Base-by-base conservation (phyloP, 768 basidiomycete genomes). In the Lentinula detonsa region DNA sequence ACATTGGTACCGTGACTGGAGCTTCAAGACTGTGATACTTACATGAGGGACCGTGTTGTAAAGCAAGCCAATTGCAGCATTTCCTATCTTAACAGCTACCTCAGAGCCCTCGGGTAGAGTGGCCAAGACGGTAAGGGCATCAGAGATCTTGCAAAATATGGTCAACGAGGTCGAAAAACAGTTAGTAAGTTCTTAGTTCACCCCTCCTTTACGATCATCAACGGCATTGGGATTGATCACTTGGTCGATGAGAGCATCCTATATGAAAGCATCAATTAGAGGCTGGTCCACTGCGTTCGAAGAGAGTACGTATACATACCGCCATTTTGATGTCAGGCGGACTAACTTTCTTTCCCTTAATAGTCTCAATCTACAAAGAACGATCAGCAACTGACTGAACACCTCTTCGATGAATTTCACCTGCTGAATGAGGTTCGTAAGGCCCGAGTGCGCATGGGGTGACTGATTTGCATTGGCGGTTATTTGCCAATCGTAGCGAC, bases 401-500 rank as follows among this genome's bases (percentile, higher is more conserved):
- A 1, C 10, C 28, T 50, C 16, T n/a, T 31, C n/a, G 56, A 18
- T n/a, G n/a, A 9, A 56, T 33, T 65, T 50, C 43, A 72, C 72
- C 40, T 64, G 54, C 42, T 69, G 63, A 43, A 73, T 57, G 55
- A 74, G 64, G 53, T 75, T 75, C 50, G 70, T 73, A 16, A 79
- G 63, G 7, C 64, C 65, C 9, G 76, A 74, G 54, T 78, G 77
- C 7, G 69, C 72, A 42, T 74, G 67, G 1, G 62, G 65, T 21
- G 65, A 63, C 16, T 65, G 65, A n/a, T 66, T 66, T 16, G 72
- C 69, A 34, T 70, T 65, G 13, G 69, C 66, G 8, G 68, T 66
- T 11, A 74, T 71, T 64, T 80, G 70, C 67, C 72, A 76, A 63
- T 79, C 76, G 65, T 82, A 82, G 56, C 74, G 74, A 6, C 79